A percentile compares a stretch with the other conserved stretches of the same genome.
These are phyloP conservation scores for Wickerhamiella bombiphila DNA, from an alignment of 805 yeast genomes.

Conservation along the genomic window DNA sequence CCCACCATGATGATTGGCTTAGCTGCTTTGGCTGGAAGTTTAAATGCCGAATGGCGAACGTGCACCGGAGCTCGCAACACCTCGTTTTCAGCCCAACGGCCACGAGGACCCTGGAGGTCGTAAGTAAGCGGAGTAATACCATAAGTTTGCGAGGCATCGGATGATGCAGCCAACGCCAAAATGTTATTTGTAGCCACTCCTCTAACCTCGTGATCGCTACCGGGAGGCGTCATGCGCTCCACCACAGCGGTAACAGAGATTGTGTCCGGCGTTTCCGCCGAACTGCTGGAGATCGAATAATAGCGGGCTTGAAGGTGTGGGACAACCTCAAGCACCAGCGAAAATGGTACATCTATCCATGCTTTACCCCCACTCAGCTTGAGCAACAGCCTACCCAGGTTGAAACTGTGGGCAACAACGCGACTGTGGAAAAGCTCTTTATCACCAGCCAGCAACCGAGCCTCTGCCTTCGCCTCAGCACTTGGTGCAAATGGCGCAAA, in stretches of 20 bases:
- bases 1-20: conserved; percentile 87
- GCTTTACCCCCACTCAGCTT: conserved; percentile 43
- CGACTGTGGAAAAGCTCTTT: conserved; percentile 52
- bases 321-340: conserved; percentile 65
- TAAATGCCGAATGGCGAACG: conserved; percentile 87
- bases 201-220: conserved; percentile 32
- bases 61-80: conserved; percentile 64
- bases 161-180: conserved; percentile 48
- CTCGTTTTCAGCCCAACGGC: conserved; percentile 28
- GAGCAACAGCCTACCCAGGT: conserved; percentile 62
- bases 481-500: conserved; percentile 74
- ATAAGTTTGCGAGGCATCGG: conserved; percentile 29
- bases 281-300: conserved; percentile 89
- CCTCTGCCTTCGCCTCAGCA: conserved; percentile 36
- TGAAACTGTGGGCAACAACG: conserved; percentile 46
- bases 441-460: conserved; percentile 43
- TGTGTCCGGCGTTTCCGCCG: conserved; percentile 55
- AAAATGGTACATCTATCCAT: conserved; percentile 76
- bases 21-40: conserved; percentile 71
- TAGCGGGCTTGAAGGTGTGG: conserved; percentile 84
- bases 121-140: conserved; percentile 35
- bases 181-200: conserved; percentile 90
- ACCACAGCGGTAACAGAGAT: conserved; percentile 87
- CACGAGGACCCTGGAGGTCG: conserved; percentile 75
- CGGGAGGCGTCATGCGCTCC: conserved; percentile 36